phyloP scores from a whole-genome alignment of 495 filamentous ascomycete species.

The Annulohypoxylon stygium region DNA sequence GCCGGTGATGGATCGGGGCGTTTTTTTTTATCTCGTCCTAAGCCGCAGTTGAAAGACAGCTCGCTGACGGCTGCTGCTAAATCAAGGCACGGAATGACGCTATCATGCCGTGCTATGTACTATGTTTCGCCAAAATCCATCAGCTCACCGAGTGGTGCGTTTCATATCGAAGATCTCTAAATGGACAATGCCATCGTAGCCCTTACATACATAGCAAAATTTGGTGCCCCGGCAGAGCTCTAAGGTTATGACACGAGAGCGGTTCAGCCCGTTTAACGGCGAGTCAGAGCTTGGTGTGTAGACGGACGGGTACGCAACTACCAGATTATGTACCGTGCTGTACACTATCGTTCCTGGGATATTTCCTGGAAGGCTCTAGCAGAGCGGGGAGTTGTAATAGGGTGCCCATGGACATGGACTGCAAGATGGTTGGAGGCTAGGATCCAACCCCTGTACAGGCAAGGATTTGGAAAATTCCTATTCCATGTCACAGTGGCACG shows the following conservation, averaged over 20 bases:
- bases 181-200: neutral
- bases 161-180: slow-evolving; percentile 5
- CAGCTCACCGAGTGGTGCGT: neutral
- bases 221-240: neutral
- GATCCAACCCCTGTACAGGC: slow-evolving; percentile 27
- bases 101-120: neutral
- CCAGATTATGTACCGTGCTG: neutral
- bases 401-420: slow-evolving; percentile 41
- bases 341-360: slow-evolving; percentile 15
- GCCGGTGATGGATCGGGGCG: slow-evolving; percentile 17
- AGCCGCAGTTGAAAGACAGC: slow-evolving; percentile 23
- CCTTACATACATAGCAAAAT: neutral
- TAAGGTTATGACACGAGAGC: slow-evolving; percentile 7
- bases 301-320: neutral
- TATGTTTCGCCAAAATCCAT: slow-evolving; percentile 3
- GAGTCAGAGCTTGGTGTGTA: slow-evolving; percentile 3
- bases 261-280: slow-evolving; percentile 11
- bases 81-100: slow-evolving; percentile 12
- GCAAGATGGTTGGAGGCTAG: slow-evolving; percentile 45
- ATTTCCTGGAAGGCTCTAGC: slow-evolving; percentile 27
- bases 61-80: slow-evolving; percentile 21
- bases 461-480: slow-evolving; percentile 43
- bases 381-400: slow-evolving; percentile 11
- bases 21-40: slow-evolving; percentile 34
- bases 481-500: slow-evolving; percentile 28